Evolutionary conservation across 225 moss, liverwort and hornwort species (phyloP), one percentile per base, ranked within the genome.

Genomic region (Sphagnum tenellum): DNA sequence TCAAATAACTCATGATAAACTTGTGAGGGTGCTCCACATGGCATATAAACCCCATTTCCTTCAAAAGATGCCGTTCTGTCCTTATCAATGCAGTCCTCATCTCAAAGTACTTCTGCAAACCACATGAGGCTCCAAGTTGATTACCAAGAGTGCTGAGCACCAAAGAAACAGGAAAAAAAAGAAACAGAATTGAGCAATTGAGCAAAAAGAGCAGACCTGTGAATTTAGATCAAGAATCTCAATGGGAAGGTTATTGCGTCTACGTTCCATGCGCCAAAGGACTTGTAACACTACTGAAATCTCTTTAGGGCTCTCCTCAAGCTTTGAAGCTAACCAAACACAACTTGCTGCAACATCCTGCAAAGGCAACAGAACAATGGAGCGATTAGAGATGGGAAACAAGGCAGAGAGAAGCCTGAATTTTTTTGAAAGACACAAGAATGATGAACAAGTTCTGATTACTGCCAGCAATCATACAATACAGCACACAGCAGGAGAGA

Each of bases 21-120:
- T 98, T 98, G 79, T 98, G 98, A 71, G 98, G 98, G 70, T 98
- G 98, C 76, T 98, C 98, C 8, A 93, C 93, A 64, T 98, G 98
- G 64, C 98, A 98, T 69, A 98, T 93, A 60, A 98, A 98, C 52
- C 98, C 98, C 98, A 98, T 98, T 76, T 98, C 98, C 66, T 98
- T 98, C 61, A 98, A 59, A 61, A 98, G 98, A 71, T 98, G 98
- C 53, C 98, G 85, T 79, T 98, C 98, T 44, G 93, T 98, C 67
- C 90, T 87, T 12, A 98, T 98, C 85, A 98, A 79, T 70, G 93
- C 98, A 3, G 78, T 90, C 70, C 93, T 98, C 98, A 98, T 88
- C 76, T 98, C 98, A 57, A 93, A 90, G 47, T 90, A 93, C 71
- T 82, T 93, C 94, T 95, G 94, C 74, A 68, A 69, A 50, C 64